Conservation (phyloP, 805 yeast species). For the Torulaspora gathmanii region DNA sequence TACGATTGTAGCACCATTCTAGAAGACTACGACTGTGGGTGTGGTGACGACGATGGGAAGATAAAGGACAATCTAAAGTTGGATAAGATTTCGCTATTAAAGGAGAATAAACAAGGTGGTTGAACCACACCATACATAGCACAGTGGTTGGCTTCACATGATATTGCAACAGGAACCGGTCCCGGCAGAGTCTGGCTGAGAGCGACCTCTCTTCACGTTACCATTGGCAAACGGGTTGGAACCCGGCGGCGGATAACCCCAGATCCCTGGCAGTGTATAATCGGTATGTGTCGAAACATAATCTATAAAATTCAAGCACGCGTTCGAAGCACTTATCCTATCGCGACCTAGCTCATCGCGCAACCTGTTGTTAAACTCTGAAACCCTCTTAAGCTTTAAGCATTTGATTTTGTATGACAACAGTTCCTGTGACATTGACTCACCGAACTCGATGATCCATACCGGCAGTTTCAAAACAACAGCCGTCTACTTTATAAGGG, state of each 20-base stretch:
- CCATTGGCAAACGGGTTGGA: slow-evolving; percentile 35
- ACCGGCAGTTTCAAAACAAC: not conserved
- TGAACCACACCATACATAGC: slow-evolving; percentile 7
- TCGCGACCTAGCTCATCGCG: slow-evolving; percentile 49
- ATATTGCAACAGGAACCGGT: slow-evolving; percentile 35
- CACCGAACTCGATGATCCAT: not conserved
- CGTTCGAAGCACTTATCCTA: slow-evolving; percentile 60
- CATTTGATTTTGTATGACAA: slow-evolving; percentile 41
- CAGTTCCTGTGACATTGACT: slow-evolving; percentile 5
- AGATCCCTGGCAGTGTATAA: slow-evolving; percentile 38
- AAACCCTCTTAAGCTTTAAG: slow-evolving; percentile 57
- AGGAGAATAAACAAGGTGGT: slow-evolving; percentile 46
- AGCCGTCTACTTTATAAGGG: not conserved
- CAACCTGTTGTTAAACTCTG: slow-evolving; percentile 51
- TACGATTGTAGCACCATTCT: slow-evolving; percentile 83
- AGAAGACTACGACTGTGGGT: slow-evolving; percentile 95
- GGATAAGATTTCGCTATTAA: slow-evolving; percentile 40
- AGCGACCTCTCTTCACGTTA: slow-evolving; percentile 12
- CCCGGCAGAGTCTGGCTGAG: not conserved
- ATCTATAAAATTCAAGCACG: slow-evolving; percentile 45
- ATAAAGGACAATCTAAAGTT: slow-evolving; percentile 15
- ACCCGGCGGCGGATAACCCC: slow-evolving; percentile 39
- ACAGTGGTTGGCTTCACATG: slow-evolving; percentile 23
- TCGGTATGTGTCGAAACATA: slow-evolving; percentile 37
- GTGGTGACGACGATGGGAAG: slow-evolving; percentile 68